Evolutionary conservation across 768 basidiomycete species (phyloP).

Genomic region (Phaeolepiota aurea): DNA sequence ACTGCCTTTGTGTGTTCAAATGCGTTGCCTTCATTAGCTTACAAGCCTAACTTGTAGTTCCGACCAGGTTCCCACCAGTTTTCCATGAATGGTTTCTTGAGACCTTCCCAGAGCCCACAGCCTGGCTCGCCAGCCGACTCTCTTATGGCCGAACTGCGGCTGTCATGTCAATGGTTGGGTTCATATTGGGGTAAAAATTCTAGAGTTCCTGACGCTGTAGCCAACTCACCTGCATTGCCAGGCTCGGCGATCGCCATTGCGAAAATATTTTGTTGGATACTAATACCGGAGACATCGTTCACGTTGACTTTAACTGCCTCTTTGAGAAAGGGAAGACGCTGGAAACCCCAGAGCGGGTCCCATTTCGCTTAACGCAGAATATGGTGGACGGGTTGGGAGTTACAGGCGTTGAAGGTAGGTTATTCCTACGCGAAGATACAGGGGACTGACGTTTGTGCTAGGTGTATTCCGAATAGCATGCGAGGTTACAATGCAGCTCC

Average conservation of each 20-base stretch:
- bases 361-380: conserved; percentile 93
- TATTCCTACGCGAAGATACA: no score
- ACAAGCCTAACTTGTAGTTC: not conserved
- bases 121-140: conserved; percentile 87
- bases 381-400: conserved; percentile 88
- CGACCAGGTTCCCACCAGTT: conserved; percentile 66
- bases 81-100: conserved; percentile 98
- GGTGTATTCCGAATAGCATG: conserved; percentile 88
- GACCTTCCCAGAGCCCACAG: conserved; percentile 93
- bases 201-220: not conserved
- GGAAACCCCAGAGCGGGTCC: conserved; percentile 85
- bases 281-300: conserved; percentile 84
- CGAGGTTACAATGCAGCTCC: conserved; percentile 80
- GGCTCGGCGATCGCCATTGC: conserved; percentile 95
- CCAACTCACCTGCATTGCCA: conserved; percentile 16
- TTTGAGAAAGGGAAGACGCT: conserved; percentile 92
- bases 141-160: conserved; percentile 85
- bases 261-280: conserved; percentile 94
- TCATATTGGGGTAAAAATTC: conserved; percentile 75
- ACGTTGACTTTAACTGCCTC: conserved; percentile 96
- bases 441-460: conserved; percentile 18
- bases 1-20: conserved; percentile 41
- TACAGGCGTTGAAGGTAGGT: conserved; percentile 82
- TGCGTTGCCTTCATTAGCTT: not conserved
- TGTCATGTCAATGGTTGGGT: conserved; percentile 98